Conservation (phyloP, 768 basidiomycete genomes). For the Suillus spraguei region DNA sequence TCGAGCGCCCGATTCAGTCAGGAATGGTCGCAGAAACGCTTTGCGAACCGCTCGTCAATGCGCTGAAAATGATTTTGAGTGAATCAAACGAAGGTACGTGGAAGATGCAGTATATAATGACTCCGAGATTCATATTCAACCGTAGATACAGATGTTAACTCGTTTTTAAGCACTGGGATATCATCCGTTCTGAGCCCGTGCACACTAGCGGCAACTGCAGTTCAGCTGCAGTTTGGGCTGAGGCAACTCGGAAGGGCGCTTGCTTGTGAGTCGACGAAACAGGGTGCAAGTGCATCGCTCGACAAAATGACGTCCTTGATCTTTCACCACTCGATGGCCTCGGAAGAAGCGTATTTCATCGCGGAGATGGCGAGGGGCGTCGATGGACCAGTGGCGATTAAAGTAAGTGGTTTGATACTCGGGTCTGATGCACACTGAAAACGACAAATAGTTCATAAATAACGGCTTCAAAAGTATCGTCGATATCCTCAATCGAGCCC, state of each 20-base stretch:
- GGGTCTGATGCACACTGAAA: background rate
- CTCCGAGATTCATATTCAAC: constrained; percentile 15
- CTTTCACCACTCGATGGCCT: constrained; percentile 72
- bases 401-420: constrained; percentile 43
- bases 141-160: constrained; percentile 45
- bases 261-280: constrained; percentile 50
- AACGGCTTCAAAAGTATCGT: constrained; percentile 70
- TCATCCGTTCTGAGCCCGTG: constrained; percentile 77
- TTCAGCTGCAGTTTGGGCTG: constrained; percentile 75
- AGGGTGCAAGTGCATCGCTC: constrained; percentile 60
- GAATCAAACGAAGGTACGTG: constrained; percentile 59
- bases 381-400: constrained; percentile 63
- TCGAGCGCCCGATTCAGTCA: constrained; percentile 62
- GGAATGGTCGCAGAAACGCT: constrained; percentile 50
- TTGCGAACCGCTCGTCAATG: constrained; percentile 65
- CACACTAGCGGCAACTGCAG: constrained; percentile 81
- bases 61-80: constrained; percentile 66
- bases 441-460: constrained; percentile 61
- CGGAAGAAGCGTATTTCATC: constrained; percentile 81
- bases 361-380: constrained; percentile 81
- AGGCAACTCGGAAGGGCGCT: constrained; percentile 74
- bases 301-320: constrained; percentile 67
- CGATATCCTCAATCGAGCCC: constrained; percentile 47
- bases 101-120: background rate
- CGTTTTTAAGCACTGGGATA: constrained; percentile 59